A percentile compares a stretch with the other conserved stretches of the same genome.
Evolutionary conservation across 768 basidiomycete genomes (phyloP).

Genomic region (Panellus pusillus): DNA sequence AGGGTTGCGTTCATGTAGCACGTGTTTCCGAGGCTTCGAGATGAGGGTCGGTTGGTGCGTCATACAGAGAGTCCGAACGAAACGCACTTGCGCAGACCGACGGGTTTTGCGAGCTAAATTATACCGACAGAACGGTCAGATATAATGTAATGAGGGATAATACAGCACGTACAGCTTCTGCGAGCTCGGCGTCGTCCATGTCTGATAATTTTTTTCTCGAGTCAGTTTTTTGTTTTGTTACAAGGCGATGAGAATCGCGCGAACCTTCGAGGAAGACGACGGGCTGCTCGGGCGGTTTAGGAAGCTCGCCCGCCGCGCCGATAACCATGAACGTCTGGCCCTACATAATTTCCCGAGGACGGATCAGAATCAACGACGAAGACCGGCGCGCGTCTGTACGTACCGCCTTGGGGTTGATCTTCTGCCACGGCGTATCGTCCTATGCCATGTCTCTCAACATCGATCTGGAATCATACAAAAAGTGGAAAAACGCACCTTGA

Average conservation of each 20-base stretch:
- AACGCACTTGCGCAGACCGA: conserved; percentile 74
- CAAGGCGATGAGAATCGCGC: background rate
- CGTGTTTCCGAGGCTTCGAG: conserved; percentile 77
- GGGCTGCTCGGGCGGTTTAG: conserved; percentile 79
- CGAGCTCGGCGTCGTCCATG: conserved; percentile 81
- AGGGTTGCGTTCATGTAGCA: conserved; percentile 98
- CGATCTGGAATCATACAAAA: background rate
- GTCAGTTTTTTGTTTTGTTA: background rate
- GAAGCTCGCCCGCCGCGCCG: conserved; percentile 89
- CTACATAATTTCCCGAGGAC: conserved; percentile 38
- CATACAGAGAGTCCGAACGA: background rate
- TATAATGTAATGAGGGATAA: conserved; percentile 5
- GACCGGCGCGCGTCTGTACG: conserved; percentile 39
- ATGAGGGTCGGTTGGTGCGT: background rate
- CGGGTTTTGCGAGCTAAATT: conserved; percentile 80
- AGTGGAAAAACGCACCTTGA: conserved; percentile 62
- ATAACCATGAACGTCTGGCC: conserved; percentile 93
- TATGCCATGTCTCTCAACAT: conserved; percentile 32
- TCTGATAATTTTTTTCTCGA: conserved; percentile 42
- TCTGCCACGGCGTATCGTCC: conserved; percentile 88
- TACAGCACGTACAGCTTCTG: conserved; percentile 65
- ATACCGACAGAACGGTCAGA: background rate
- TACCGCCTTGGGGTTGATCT: conserved; percentile 71
- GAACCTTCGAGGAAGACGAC: conserved; percentile 84
- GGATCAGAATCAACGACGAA: background rate